Evolutionary conservation across 371 early-diverging fungal genomes (phyloP).

Genomic region (Haplosporangium sp.): DNA sequence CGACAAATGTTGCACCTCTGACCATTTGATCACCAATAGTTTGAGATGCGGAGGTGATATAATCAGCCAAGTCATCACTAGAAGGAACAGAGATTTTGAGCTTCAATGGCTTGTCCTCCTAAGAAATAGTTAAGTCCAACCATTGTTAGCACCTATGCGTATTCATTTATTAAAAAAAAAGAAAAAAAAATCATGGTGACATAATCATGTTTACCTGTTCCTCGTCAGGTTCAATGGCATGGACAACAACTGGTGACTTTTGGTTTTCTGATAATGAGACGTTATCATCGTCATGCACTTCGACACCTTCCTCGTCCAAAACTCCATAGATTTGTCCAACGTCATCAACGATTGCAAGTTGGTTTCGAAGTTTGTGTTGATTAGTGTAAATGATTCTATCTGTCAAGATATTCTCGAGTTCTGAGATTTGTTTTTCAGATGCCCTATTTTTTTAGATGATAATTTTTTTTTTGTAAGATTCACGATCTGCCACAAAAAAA

Average conservation of each 20-base stretch:
- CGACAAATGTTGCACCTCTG: slow-evolving; percentile 44
- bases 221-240: slow-evolving; percentile 31
- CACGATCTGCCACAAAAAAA: background rate
- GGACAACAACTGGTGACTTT: slow-evolving; percentile 45
- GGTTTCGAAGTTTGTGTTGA: slow-evolving; percentile 40
- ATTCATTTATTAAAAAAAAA: too few relatives aligned
- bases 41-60: slow-evolving; percentile 50
- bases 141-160: background rate
- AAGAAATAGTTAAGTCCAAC: background rate
- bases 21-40: slow-evolving; percentile 37
- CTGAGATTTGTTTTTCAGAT: slow-evolving; percentile 15
- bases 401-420: slow-evolving; percentile 37
- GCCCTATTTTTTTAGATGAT: slow-evolving; percentile 11
- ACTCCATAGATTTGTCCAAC: slow-evolving; percentile 47
- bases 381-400: slow-evolving; percentile 53
- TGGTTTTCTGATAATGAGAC: slow-evolving; percentile 41
- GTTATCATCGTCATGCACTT: slow-evolving; percentile 43
- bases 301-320: slow-evolving; percentile 34
- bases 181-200: background rate
- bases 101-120: slow-evolving; percentile 33
- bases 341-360: slow-evolving; percentile 50
- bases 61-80: slow-evolving; percentile 48
- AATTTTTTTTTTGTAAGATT: background rate
- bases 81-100: slow-evolving; percentile 47
- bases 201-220: slow-evolving; percentile 13